These are phyloP conservation scores for Pythium pyrilobum DNA, from an alignment of 352 stramenopile genomes.

Conservation along the genomic window DNA sequence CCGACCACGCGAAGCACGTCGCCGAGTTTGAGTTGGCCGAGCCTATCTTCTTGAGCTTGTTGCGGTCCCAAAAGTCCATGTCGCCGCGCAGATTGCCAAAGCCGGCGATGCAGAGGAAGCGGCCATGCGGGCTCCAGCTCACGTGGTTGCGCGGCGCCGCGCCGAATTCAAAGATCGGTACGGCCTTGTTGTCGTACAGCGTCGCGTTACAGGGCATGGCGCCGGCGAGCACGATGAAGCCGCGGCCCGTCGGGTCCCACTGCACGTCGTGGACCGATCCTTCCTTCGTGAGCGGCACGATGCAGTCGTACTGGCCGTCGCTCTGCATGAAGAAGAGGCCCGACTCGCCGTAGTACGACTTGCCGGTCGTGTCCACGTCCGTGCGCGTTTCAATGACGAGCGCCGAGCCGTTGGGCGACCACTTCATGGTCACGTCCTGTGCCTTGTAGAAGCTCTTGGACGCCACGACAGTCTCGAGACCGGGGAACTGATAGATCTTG, in stretches of 20 bases:
- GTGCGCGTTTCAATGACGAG: constrained; percentile 90
- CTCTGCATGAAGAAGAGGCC: constrained; percentile 94
- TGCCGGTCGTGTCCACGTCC: constrained; percentile 89
- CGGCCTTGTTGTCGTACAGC: constrained; percentile 94
- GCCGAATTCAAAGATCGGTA: constrained; percentile 96
- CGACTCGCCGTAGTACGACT: constrained; percentile 98
- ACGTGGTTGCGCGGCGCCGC: constrained; percentile 95
- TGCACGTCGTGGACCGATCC: constrained; percentile 93
- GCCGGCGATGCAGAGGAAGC: constrained; percentile 93
- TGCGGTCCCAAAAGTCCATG: constrained; percentile 95
- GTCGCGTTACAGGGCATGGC: constrained; percentile 94
- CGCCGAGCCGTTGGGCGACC: constrained; percentile 80
- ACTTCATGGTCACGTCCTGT: constrained; percentile 88
- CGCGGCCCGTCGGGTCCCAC: constrained; percentile 90
- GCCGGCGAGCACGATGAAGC: constrained; percentile 94
- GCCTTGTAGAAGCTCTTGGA: constrained; percentile 91
- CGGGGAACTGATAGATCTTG: constrained; percentile 79
- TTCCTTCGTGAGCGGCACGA: constrained; percentile 84
- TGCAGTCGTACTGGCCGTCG: constrained; percentile 90
- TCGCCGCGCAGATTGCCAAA: constrained; percentile 97
- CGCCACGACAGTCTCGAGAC: constrained; percentile 52
- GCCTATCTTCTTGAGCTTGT: constrained; percentile 95
- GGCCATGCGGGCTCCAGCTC: constrained; percentile 93
- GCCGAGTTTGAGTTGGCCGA: constrained; percentile 77
- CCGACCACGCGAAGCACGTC: constrained; percentile 89